Evolutionary conservation across 257 asterid genomes (phyloP).

Genomic region (Ocimum tenuiflorum): DNA sequence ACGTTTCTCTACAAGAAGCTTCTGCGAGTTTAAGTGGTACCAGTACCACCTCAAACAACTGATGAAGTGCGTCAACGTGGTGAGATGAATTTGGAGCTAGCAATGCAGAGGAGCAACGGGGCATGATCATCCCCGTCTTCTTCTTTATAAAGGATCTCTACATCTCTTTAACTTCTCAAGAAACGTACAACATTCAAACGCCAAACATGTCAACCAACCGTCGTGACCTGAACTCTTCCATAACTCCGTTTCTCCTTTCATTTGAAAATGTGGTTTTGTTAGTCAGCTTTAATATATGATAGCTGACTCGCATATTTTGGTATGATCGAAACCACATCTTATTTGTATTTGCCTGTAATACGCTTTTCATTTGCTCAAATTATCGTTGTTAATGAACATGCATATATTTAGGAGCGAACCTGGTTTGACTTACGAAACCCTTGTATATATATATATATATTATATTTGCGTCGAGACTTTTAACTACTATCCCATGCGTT

Average conservation of each 20-base stretch:
- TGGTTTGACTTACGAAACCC: no score
- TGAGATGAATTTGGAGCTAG: background rate
- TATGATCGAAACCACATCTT: background rate
- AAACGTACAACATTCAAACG: constrained; percentile 2
- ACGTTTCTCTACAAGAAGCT: background rate
- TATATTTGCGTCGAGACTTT: no score
- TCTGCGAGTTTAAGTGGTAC: background rate
- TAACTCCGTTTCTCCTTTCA: no score
- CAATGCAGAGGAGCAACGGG: constrained; percentile 7
- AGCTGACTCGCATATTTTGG: background rate
- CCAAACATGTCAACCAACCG: background rate
- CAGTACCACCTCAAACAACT: background rate
- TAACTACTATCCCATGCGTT: no score
- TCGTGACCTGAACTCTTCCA: background rate
- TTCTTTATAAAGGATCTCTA: constrained; percentile 21
- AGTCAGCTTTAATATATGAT: background rate
- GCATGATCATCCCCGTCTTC: background rate
- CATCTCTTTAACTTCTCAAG: constrained; percentile 28
- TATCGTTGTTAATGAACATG: background rate
- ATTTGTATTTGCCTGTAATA: no score
- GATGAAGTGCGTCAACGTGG: background rate
- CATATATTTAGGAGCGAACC: no score
- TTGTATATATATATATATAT: no score
- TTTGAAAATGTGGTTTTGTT: no score
- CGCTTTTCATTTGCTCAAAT: background rate